phyloP scores from a whole-genome alignment of 495 filamentous ascomycete genomes.

The Neurospora terricola region DNA sequence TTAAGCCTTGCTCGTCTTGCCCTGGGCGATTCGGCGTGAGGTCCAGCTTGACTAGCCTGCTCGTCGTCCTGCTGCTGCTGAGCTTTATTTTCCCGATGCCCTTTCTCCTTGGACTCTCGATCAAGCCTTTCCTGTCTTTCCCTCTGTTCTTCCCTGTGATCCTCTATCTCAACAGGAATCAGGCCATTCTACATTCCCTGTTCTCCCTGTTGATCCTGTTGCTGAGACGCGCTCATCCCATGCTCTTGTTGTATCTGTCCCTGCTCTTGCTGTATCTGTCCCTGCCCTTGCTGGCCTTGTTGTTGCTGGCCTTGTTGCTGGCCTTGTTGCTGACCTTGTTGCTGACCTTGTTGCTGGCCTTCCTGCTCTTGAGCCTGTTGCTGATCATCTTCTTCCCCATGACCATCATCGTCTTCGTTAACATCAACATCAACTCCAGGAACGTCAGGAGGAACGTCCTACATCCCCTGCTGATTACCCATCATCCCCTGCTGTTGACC shows the following conservation, averaged over 20 bases:
- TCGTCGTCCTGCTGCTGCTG: neutral
- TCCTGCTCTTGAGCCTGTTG: conserved; percentile 26
- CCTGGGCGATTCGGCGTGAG: neutral
- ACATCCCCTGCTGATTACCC: conserved; percentile 2
- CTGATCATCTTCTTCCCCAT: neutral
- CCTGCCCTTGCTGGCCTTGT: conserved; percentile 1
- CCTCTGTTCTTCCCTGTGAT: neutral
- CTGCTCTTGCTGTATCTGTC: conserved; percentile 20
- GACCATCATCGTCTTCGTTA: neutral
- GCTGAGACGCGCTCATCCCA: conserved; percentile 8
- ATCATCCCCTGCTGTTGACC: conserved; percentile 16
- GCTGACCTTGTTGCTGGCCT: conserved; percentile 5
- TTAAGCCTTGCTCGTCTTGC: no score
- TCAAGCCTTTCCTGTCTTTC: neutral
- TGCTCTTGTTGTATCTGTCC: conserved; percentile 19
- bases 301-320: conserved; percentile 9
- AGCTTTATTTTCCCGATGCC: neutral
- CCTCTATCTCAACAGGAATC: neutral
- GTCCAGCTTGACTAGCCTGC: neutral
- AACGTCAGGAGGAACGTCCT: neutral
- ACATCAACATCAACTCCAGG: neutral
- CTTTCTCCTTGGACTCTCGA: neutral
- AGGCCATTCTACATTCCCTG: neutral
- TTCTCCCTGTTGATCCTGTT: neutral
- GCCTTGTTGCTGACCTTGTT: conserved; percentile 16